Percentiles rank a stretch among this genome's conserved stretches.
Evolutionary conservation across 805 yeast genomes (phyloP).

Genomic region (Nakazawaea wickerhamii): DNA sequence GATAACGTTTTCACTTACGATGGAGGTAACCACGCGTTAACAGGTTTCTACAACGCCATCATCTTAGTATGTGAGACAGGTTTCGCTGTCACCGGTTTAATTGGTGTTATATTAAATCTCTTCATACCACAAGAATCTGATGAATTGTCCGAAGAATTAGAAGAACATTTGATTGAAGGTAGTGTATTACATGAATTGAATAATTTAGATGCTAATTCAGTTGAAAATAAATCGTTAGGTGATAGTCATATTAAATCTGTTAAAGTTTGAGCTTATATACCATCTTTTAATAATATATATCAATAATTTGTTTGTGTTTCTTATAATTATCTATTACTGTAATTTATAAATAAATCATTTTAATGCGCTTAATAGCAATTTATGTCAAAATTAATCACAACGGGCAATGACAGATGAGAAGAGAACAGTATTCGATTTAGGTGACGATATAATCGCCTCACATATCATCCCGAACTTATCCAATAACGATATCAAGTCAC

Average conservation of each 20-base stretch:
- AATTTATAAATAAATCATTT: no score
- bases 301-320: neutral
- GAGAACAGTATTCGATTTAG: neutral
- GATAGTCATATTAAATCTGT: neutral
- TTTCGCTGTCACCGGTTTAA: conserved; percentile 49
- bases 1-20: conserved; percentile 42
- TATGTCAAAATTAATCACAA: no score
- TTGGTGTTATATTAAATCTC: conserved; percentile 46
- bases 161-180: conserved; percentile 20
- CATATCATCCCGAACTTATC: conserved; percentile 29
- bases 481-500: conserved; percentile 33
- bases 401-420: no score
- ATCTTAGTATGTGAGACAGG: conserved; percentile 53
- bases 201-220: conserved; percentile 5
- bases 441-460: conserved; percentile 31
- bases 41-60: conserved; percentile 48
- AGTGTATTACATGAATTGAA: conserved; percentile 8
- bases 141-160: conserved; percentile 41
- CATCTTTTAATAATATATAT: neutral
- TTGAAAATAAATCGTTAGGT: conserved; percentile 4
- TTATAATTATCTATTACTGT: neutral
- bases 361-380: no score
- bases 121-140: conserved; percentile 44
- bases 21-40: conserved; percentile 37
- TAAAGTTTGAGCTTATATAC: neutral